These are phyloP conservation scores for Astraeus odoratus DNA, from an alignment of 768 basidiomycete genomes.

Conservation along the genomic window DNA sequence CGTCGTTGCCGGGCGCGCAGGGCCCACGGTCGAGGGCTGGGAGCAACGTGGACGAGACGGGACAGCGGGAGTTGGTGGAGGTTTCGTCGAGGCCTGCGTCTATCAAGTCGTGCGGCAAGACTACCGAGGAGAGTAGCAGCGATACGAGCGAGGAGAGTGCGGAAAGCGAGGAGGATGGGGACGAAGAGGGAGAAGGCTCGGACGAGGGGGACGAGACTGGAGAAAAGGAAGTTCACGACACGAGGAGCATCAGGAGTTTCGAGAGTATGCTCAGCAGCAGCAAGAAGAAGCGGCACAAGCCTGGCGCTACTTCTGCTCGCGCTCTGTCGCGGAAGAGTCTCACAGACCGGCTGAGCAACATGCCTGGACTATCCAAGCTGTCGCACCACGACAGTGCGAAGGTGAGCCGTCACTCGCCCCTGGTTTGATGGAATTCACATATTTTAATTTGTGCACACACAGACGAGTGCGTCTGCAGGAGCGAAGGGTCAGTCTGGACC, in stretches of 20 bases:
- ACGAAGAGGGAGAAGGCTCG: constrained; percentile 26
- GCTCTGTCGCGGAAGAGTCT: constrained; percentile 54
- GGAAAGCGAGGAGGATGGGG: constrained; percentile 19
- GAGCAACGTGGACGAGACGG: too few species aligned
- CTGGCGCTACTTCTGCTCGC: background rate
- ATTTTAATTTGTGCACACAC: background rate
- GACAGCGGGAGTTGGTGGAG: too few species aligned
- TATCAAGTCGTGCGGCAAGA: constrained; percentile 24
- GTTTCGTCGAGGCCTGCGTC: too few species aligned
- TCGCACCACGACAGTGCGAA: constrained; percentile 28
- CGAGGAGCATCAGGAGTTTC: constrained; percentile 79
- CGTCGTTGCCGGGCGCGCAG: too few species aligned
- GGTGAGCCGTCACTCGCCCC: constrained; percentile 22
- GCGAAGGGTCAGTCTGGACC: constrained; percentile 15
- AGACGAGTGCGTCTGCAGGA: too few species aligned
- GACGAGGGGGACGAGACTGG: constrained; percentile 19
- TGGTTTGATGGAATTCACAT: constrained; percentile 1
- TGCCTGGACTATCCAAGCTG: constrained; percentile 52
- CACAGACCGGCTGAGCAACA: constrained; percentile 73
- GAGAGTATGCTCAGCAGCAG: constrained; percentile 67
- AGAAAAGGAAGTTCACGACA: constrained; percentile 39
- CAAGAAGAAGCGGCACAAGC: constrained; percentile 17
- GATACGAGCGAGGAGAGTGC: constrained; percentile 13
- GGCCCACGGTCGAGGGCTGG: too few species aligned
- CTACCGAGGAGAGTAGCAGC: constrained; percentile 16